These are phyloP conservation scores for Nadsonia starkeyi-henricii DNA, from an alignment of 1,139 yeast species.

Conservation along the genomic window DNA sequence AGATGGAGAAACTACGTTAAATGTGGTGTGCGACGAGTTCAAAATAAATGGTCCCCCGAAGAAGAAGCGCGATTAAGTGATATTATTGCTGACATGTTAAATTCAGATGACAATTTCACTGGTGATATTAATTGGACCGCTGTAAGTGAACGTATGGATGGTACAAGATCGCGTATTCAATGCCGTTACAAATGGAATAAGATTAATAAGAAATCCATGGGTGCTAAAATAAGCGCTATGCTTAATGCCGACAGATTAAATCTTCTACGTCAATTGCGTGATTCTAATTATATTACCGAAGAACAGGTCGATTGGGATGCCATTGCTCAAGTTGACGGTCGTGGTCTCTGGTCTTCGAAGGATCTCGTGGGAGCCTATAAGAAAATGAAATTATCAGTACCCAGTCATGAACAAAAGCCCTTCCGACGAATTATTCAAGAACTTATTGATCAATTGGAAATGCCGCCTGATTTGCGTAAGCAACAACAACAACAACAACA, in stretches of 20 bases:
- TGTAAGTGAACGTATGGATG: constrained; percentile 81
- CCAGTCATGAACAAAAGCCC: constrained; percentile 27
- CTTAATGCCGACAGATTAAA: constrained; percentile 34
- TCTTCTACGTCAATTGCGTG: constrained; percentile 39
- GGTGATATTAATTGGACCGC: constrained; percentile 68
- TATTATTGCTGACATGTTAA: constrained; percentile 35
- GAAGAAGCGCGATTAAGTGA: constrained; percentile 53
- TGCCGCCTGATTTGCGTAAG: neutral
- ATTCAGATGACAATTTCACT: constrained; percentile 17
- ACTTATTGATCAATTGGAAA: neutral
- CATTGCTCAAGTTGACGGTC: constrained; percentile 33
- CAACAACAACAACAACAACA: too few species aligned
- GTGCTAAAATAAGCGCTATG: constrained; percentile 19
- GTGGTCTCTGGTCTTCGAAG: constrained; percentile 30
- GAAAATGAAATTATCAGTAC: constrained; percentile 29
- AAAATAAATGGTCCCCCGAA: constrained; percentile 62
- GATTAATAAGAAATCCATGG: constrained; percentile 32
- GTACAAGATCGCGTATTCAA: constrained; percentile 77
- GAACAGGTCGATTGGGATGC: constrained; percentile 56
- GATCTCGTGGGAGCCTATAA: constrained; percentile 35
- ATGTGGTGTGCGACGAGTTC: constrained; percentile 64
- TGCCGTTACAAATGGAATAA: constrained; percentile 93
- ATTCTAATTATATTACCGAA: constrained; percentile 32
- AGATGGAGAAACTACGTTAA: constrained; percentile 91
- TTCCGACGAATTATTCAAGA: constrained; percentile 27